Percentiles rank a stretch among this genome's conserved stretches.
Evolutionary conservation across 2,329 filamentous ascomycete genomes (phyloP).

Genomic region (Trichoderma harzianum): DNA sequence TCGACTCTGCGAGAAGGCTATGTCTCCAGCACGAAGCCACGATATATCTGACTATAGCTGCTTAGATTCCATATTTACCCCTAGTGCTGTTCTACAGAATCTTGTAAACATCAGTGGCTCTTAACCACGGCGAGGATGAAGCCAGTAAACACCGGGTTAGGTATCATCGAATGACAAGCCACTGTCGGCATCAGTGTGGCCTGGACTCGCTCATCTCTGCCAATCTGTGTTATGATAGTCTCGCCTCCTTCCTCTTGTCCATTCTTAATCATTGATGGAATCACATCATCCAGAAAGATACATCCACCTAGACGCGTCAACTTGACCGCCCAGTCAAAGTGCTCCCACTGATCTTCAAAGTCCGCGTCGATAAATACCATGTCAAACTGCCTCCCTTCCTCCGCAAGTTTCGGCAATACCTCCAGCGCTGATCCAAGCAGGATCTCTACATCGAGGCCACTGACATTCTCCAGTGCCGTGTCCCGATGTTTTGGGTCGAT

Average conservation of each 20-base stretch:
- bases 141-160: background rate
- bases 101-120: background rate
- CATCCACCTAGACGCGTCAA: background rate
- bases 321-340: background rate
- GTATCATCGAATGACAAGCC: background rate
- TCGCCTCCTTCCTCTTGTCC: background rate
- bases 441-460: background rate
- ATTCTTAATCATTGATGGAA: background rate
- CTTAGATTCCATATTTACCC: background rate
- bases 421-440: background rate
- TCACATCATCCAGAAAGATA: background rate
- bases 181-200: background rate
- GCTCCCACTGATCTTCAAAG: background rate
- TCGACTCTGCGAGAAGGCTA: no score
- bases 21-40: no score
- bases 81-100: background rate
- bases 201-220: background rate
- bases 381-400: background rate
- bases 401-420: background rate
- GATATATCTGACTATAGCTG: background rate
- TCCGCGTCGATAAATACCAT: constrained; percentile 2
- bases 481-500: background rate
- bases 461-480: background rate
- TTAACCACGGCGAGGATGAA: background rate
- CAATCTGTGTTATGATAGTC: background rate